Base-by-base conservation (phyloP, 768 basidiomycete species). In the Phylloporus sp. region DNA sequence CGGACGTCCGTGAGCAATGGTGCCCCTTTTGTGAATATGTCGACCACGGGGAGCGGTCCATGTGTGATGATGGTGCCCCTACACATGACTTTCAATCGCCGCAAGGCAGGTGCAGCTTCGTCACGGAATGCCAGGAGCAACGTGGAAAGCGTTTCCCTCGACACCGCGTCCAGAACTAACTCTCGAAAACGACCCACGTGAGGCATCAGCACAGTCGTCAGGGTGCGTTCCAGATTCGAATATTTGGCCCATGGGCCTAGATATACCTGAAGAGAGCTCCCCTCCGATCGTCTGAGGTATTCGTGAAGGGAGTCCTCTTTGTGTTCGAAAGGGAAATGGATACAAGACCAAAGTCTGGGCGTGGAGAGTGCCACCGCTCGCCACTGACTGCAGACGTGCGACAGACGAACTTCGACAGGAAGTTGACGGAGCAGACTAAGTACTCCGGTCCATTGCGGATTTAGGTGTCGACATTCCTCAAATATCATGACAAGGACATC, bases 321-420 rank as follows among this genome's bases (percentile, higher is more conserved):
- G 42, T 53, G 63, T 20, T 60, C 61, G 44, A 64, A 60, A 10
- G 62, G 59, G 48, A 64, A 59, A 44, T 56, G 63, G 46, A 69
- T 61, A 14, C 56, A 57, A 15, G 66, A 66, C 70, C 67, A 70
- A 44, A 71, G 59, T 13, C 45, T 62, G 1, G 70, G 66, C 6
- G 57, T 55, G 18, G 62, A 49, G 31, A 71, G 62, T 14, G 70
- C 62, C 13, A 70, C 61, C 6, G 50, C 48, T 26, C 69, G 63
- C 70, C 70, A 69, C 32, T 60, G 62, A 29, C 50, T 56, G 27
- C 60, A 61, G 18, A 70, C 64, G 36, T 65, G 63, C 27, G 70
- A 66, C 22, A 71, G 45, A 24, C 63, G 64, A 27, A 65, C 55
- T 47, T 65, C 65, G 43, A 66, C 26, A 24, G 65, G 65, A n/a